Conservation (phyloP, 2,329 filamentous ascomycete species). For the Alternaria triticimaculans region DNA sequence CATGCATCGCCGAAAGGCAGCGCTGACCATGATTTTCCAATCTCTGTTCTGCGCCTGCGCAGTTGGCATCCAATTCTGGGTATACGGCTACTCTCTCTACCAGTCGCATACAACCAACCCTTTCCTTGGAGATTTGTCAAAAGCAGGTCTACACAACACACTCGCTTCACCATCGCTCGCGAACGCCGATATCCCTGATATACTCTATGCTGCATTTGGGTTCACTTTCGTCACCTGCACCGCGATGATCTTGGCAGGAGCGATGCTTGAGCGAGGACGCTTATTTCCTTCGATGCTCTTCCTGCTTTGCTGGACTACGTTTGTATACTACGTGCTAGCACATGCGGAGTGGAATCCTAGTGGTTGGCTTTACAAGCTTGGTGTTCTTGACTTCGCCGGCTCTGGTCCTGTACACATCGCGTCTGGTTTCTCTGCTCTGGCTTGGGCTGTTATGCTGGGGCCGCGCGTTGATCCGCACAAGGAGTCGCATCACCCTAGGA, state of each 20-base stretch:
- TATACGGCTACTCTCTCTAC: constrained; percentile 56
- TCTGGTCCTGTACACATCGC: constrained; percentile 78
- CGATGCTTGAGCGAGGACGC: constrained; percentile 43
- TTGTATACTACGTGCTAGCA: constrained; percentile 59
- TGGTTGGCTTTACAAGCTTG: constrained; percentile 73
- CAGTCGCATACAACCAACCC: constrained; percentile 39
- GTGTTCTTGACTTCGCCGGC: constrained; percentile 76
- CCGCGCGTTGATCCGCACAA: constrained; percentile 68
- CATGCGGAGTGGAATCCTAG: constrained; percentile 80
- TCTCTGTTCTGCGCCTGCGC: constrained; percentile 57
- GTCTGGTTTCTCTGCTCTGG: constrained; percentile 73
- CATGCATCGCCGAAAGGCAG: constrained; percentile 42
- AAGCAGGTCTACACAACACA: constrained; percentile 40
- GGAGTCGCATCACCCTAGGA: constrained; percentile 50
- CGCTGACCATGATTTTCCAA: constrained; percentile 57
- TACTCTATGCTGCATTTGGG: constrained; percentile 44
- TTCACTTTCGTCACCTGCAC: constrained; percentile 45
- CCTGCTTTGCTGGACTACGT: constrained; percentile 45
- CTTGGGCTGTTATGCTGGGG: constrained; percentile 76
- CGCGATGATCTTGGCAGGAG: constrained; percentile 44
- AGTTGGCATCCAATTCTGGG: constrained; percentile 57
- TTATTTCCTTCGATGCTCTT: constrained; percentile 43
- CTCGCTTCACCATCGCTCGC: constrained; percentile 40
- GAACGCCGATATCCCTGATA: constrained; percentile 42
- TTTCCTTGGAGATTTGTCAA: constrained; percentile 41